A percentile compares a stretch with the other conserved stretches of the same genome.
These are phyloP conservation scores for Globisporangium orthogonon DNA, from an alignment of 352 stramenopile genomes.

Conservation along the genomic window DNA sequence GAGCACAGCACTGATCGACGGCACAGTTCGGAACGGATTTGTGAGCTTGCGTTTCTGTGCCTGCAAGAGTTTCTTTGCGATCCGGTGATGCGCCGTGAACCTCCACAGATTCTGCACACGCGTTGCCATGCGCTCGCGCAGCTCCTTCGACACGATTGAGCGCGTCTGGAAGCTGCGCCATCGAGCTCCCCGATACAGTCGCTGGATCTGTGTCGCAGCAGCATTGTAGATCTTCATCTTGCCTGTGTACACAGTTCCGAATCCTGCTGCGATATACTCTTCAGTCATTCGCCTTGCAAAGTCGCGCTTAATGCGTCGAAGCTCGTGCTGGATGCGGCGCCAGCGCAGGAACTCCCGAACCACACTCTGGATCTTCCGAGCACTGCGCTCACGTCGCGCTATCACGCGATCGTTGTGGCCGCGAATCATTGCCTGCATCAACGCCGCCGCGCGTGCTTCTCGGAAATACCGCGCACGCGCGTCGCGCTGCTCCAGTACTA, in stretches of 20 bases:
- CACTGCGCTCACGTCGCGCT: conserved; percentile 30
- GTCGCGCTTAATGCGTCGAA: conserved; percentile 23
- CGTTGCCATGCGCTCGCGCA: conserved; percentile 41
- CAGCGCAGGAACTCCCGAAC: conserved; percentile 32
- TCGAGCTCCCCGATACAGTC: conserved; percentile 32
- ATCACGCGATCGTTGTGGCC: conserved; percentile 33
- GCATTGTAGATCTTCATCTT: conserved; percentile 29
- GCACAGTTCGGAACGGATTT: conserved; percentile 38
- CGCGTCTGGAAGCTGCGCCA: conserved; percentile 28
- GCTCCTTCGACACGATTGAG: conserved; percentile 27
- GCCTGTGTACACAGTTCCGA: conserved; percentile 15
- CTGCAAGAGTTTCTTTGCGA: conserved; percentile 34
- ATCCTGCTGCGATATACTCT: conserved; percentile 22
- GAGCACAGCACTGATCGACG: conserved; percentile 29
- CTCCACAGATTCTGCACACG: conserved; percentile 63
- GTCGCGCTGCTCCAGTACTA: conserved; percentile 4
- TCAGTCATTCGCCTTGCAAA: conserved; percentile 16
- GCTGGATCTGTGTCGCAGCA: conserved; percentile 54
- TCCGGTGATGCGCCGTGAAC: conserved; percentile 38
- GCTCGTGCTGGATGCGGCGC: conserved; percentile 28
- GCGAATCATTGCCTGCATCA: conserved; percentile 46
- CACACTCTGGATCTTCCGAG: conserved; percentile 36
- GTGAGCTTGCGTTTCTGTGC: conserved; percentile 42
- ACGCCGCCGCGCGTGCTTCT: conserved; percentile 27
- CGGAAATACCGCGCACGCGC: conserved; percentile 16